Percentiles rank a stretch among this genome's conserved stretches.
phyloP scores from a whole-genome alignment of 2,329 filamentous ascomycete genomes.

The Xylariaceae sp. region DNA sequence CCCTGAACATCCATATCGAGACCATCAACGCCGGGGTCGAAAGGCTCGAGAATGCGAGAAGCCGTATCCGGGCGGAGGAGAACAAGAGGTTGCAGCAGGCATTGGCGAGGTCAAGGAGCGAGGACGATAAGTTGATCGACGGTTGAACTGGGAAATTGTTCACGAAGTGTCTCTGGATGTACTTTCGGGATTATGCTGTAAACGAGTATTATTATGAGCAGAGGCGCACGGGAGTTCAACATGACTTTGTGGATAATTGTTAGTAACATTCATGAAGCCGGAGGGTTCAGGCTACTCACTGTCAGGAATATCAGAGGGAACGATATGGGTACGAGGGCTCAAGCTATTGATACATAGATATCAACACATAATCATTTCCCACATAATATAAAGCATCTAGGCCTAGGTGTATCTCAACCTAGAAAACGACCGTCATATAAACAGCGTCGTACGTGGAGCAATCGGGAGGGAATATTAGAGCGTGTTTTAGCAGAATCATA shows the following conservation, averaged over 20 bases:
- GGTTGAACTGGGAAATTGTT: constrained; percentile 22
- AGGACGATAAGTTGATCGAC: constrained; percentile 48
- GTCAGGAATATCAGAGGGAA: too few species aligned
- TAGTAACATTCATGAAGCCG: too few species aligned
- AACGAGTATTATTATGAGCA: not conserved
- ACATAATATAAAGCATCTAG: too few species aligned
- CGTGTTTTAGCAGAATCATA: too few species aligned
- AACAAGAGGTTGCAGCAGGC: constrained; percentile 59
- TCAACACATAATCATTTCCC: too few species aligned
- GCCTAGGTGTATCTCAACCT: too few species aligned
- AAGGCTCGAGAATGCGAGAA: constrained; percentile 66
- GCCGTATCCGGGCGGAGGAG: constrained; percentile 61
- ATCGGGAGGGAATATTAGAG: too few species aligned
- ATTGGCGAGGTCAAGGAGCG: constrained; percentile 49
- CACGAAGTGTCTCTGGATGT: not conserved
- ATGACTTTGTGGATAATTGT: not conserved
- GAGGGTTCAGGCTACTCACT: too few species aligned
- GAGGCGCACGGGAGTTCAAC: not conserved
- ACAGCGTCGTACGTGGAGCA: too few species aligned
- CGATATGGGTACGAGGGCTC: too few species aligned
- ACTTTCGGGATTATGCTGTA: not conserved
- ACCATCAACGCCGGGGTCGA: constrained; percentile 74
- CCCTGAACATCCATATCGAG: constrained; percentile 74
- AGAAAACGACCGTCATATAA: too few species aligned
- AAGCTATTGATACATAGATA: too few species aligned